Evolutionary conservation across 2,329 filamentous ascomycete species (phyloP).

Genomic region (Colletotrichum sp.): DNA sequence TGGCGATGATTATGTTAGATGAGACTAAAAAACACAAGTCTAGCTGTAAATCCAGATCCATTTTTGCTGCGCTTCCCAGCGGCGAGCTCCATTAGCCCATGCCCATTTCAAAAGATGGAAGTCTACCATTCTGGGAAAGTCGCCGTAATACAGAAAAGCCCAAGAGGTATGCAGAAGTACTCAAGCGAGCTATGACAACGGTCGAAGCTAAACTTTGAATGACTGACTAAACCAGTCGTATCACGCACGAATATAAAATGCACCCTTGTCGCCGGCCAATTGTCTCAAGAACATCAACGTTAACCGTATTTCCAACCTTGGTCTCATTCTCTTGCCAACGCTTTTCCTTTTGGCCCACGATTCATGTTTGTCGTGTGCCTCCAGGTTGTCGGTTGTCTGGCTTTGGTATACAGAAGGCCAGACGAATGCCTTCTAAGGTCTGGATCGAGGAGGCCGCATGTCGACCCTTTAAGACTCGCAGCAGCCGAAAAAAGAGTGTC

Average conservation of each 20-base stretch:
- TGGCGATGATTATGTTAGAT: not conserved
- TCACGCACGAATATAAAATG: not conserved
- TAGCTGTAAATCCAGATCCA: not conserved
- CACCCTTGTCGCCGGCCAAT: not conserved
- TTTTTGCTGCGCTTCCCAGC: not conserved
- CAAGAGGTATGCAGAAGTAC: not conserved
- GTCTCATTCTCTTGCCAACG: not conserved
- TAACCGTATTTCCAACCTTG: not conserved
- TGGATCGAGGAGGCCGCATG: not conserved
- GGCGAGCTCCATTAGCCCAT: not conserved
- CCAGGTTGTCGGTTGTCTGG: not conserved
- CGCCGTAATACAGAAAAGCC: not conserved
- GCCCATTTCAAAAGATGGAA: not conserved
- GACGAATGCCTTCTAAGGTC: not conserved
- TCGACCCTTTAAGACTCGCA: not conserved
- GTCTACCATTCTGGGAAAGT: not conserved
- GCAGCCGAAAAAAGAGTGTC: not conserved
- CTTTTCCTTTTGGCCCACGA: not conserved
- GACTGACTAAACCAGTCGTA: not conserved
- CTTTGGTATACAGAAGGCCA: not conserved
- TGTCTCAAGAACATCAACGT: not conserved
- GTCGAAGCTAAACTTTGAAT: not conserved
- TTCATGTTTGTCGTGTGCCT: not conserved
- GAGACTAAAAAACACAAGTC: not conserved
- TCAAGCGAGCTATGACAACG: not conserved